phyloP scores from a whole-genome alignment of 2,329 filamentous ascomycete species.

The Tolypocladium ophioglossoides region DNA sequence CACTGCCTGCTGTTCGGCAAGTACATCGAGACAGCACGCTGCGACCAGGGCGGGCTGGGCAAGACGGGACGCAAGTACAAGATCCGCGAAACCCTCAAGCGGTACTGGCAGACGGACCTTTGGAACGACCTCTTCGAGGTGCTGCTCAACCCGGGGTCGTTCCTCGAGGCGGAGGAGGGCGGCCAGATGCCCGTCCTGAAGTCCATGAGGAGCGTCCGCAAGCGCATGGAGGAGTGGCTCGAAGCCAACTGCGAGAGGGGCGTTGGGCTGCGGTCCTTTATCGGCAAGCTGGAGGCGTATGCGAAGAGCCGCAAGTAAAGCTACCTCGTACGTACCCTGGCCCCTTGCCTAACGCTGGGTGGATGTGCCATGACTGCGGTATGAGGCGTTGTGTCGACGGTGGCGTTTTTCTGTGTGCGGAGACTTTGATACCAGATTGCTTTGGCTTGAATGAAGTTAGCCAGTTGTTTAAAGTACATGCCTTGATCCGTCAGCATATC shows the following conservation, averaged over 20 bases:
- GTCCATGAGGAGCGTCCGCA: constrained; percentile 57
- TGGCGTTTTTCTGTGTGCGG: neutral
- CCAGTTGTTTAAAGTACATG: neutral
- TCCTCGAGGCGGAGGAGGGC: constrained; percentile 54
- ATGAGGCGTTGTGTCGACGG: neutral
- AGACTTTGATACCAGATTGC: neutral
- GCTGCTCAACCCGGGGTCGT: constrained; percentile 68
- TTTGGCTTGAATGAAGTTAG: neutral
- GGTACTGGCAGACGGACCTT: constrained; percentile 94
- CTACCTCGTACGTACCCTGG: neutral
- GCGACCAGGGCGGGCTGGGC: constrained; percentile 44
- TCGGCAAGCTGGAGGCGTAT: constrained; percentile 52
- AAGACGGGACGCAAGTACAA: constrained; percentile 58
- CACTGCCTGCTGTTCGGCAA: constrained; percentile 87
- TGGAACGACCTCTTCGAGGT: constrained; percentile 79
- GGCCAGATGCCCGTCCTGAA: constrained; percentile 61
- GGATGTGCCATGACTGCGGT: neutral
- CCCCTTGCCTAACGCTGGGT: neutral
- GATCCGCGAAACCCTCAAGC: constrained; percentile 73
- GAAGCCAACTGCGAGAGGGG: constrained; percentile 75
- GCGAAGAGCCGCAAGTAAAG: constrained; percentile 23
- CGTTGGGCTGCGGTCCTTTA: constrained; percentile 56
- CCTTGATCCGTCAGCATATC: neutral
- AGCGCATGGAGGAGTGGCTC: constrained; percentile 78
- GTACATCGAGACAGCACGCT: constrained; percentile 74